Percentiles rank a stretch among this genome's conserved stretches.
Conservation (phyloP, 108 stramenopile genomes). For the Chaetoceros muelleri region DNA sequence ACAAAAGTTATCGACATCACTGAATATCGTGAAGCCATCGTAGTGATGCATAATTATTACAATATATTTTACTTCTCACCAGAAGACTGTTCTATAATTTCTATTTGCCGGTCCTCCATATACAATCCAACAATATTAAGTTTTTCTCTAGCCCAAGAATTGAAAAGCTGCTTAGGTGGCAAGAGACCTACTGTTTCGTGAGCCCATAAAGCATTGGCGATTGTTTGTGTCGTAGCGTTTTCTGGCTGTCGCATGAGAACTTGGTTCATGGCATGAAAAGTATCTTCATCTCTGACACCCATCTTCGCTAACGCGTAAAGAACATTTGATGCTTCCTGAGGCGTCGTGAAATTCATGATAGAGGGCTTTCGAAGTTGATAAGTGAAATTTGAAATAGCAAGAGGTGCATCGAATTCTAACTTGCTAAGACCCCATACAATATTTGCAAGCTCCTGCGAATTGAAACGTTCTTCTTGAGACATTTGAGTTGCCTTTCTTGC, state of each 20-base stretch:
- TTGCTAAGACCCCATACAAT: constrained; percentile 51
- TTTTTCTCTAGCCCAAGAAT: constrained; percentile 40
- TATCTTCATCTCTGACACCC: constrained; percentile 32
- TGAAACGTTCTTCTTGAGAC: constrained; percentile 11
- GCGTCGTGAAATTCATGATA: constrained; percentile 4
- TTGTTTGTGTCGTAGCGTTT: constrained; percentile 40
- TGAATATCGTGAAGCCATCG: too few species aligned
- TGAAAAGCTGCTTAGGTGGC: constrained; percentile 36
- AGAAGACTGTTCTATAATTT: neutral
- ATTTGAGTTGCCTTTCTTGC: constrained; percentile 17
- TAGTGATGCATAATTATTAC: too few species aligned
- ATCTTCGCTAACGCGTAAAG: constrained; percentile 47
- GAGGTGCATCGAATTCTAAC: constrained; percentile 20
- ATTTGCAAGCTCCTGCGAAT: constrained; percentile 44
- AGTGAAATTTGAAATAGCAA: constrained; percentile 21
- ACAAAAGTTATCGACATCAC: too few species aligned
- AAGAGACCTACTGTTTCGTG: constrained; percentile 25
- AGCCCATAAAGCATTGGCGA: constrained; percentile 62
- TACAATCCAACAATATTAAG: constrained; percentile 23
- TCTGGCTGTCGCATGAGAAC: constrained; percentile 33
- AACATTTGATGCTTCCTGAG: constrained; percentile 44
- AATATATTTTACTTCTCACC: too few species aligned
- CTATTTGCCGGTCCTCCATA: neutral
- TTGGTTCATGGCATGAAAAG: constrained; percentile 28
- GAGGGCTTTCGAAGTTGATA: constrained; percentile 3